These are phyloP conservation scores for Candida tropicalis DNA, from an alignment of 1,139 yeast species.

Conservation along the genomic window DNA sequence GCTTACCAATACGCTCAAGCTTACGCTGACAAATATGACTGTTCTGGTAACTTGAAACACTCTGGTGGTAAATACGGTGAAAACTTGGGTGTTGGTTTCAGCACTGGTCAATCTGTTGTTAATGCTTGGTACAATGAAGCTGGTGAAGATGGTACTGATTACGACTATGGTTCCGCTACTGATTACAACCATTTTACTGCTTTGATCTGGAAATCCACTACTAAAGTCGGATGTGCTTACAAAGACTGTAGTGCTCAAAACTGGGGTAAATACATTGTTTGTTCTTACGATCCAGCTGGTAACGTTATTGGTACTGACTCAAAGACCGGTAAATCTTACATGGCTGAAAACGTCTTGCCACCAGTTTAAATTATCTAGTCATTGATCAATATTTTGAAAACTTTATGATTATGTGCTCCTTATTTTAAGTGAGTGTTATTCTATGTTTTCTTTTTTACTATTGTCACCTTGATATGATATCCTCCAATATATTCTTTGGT, in stretches of 20 bases:
- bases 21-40: conserved; percentile 69
- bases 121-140: conserved; percentile 82
- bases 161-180: conserved; percentile 47
- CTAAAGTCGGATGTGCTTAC: conserved; percentile 76
- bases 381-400: too few species aligned
- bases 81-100: conserved; percentile 79
- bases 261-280: conserved; percentile 55
- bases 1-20: conserved; percentile 69
- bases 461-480: neutral
- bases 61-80: conserved; percentile 85
- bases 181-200: conserved; percentile 69
- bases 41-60: conserved; percentile 70
- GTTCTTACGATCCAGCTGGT: conserved; percentile 57
- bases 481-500: neutral
- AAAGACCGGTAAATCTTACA: conserved; percentile 7
- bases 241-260: conserved; percentile 48
- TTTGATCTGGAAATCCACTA: conserved; percentile 75
- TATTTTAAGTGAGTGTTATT: conserved; percentile 6
- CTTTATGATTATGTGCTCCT: conserved; percentile 1
- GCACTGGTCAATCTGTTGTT: conserved; percentile 57
- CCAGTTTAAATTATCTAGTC: conserved; percentile 1
- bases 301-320: conserved; percentile 29
- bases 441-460: conserved; percentile 7
- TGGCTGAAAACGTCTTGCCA: conserved; percentile 8
- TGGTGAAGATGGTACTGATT: conserved; percentile 36